Conservation (phyloP, 2,329 filamentous ascomycete species). For the Amesomyces nigricolor region DNA sequence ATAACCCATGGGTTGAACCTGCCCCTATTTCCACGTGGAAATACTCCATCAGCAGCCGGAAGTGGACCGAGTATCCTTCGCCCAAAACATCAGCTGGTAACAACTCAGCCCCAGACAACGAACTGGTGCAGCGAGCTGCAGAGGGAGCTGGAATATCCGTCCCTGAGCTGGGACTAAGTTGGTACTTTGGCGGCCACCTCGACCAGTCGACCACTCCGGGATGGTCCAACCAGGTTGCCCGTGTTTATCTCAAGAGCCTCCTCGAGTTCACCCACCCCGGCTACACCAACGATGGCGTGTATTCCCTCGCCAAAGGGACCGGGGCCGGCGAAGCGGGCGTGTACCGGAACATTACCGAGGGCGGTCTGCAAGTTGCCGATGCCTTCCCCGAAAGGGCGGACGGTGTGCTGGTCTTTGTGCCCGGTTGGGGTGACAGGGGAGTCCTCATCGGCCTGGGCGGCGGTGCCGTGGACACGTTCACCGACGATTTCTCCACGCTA, state of each 20-base stretch:
- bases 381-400: slow-evolving; percentile 71
- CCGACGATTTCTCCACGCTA: slow-evolving; percentile 47
- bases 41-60: slow-evolving; percentile 54
- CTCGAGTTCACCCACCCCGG: slow-evolving; percentile 73
- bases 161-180: slow-evolving; percentile 63
- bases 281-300: slow-evolving; percentile 57
- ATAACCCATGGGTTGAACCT: slow-evolving; percentile 53
- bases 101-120: slow-evolving; percentile 50
- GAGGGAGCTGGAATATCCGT: slow-evolving; percentile 70
- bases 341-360: slow-evolving; percentile 70
- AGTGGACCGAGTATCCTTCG: slow-evolving; percentile 58
- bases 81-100: slow-evolving; percentile 60
- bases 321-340: slow-evolving; percentile 56
- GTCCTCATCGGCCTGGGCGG: slow-evolving; percentile 68
- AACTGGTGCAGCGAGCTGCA: slow-evolving; percentile 60
- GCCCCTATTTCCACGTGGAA: slow-evolving; percentile 61
- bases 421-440: slow-evolving; percentile 65
- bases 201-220: slow-evolving; percentile 53
- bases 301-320: slow-evolving; percentile 46
- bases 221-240: slow-evolving; percentile 59
- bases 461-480: slow-evolving; percentile 63
- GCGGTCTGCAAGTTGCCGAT: slow-evolving; percentile 58
- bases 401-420: slow-evolving; percentile 66
- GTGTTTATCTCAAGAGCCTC: slow-evolving; percentile 68
- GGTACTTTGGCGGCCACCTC: slow-evolving; percentile 74